Base-by-base conservation (phyloP, 108 stramenopile genomes). In the Nitzschia palea region DNA sequence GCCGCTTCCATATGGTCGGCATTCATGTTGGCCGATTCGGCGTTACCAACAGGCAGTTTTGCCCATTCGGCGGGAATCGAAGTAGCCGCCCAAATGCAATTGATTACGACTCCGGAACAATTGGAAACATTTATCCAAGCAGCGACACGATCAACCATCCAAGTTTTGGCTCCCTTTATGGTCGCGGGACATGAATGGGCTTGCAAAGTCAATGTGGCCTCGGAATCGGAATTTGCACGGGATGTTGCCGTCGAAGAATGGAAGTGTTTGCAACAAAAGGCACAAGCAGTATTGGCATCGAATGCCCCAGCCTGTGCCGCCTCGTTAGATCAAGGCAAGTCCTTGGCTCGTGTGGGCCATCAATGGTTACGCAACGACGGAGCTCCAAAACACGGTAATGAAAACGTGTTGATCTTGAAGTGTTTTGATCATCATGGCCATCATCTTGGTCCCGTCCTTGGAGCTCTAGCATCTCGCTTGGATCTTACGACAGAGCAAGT, bases 1-100 rank as follows among this genome's bases (percentile, higher is more conserved):
- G 28, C 12, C 48, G 27, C 35, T 26, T 34, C 71, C 8, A 32
- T 69, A 44, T 86, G 81, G 85, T 57, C 55, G 18, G 54, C 79
- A 4, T 70, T 61, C 25, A 71, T 83, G 70, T 62, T 94, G 52
- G 82, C 87, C 22, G 93, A 94, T 55, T 94, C 93, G 2, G 62
- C 73, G 23, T 76, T 94, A 33, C 93, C 93, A 14, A 85, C 86
- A 36, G 92, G 93, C 22, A 78, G 83, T 40, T 94, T 94, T 78
- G 93, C 93, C 1, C 93, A 94, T 76, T 94, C 93, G 34, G 71
- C 86, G 10, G 89, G 93, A 37, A 51, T 89, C 14, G 93, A 94
- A 81, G 81, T 82, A 12, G 93, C 93, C 15, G 50, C 79, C 18
- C 93, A 94, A 64, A 68, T 90, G 67, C 80, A 81, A 57, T 50